Evolutionary conservation across 1,139 yeast genomes (phyloP).

Genomic region (Candida neerlandica): DNA sequence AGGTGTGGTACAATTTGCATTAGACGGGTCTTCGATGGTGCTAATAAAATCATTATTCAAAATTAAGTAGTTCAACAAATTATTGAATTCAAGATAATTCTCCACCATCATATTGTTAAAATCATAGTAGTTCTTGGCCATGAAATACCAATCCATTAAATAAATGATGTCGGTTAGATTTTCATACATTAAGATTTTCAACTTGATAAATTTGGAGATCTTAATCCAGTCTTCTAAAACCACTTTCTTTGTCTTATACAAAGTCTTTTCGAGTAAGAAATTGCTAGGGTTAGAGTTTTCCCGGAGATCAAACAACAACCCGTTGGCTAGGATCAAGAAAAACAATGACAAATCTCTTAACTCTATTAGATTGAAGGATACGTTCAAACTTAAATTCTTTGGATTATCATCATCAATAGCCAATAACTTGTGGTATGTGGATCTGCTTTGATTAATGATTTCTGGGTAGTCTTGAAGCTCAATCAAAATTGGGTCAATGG

Average conservation of each 20-base stretch:
- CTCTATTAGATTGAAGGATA: constrained; percentile 16
- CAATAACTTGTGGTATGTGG: constrained; percentile 15
- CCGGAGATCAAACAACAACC: constrained; percentile 22
- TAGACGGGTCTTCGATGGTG: constrained; percentile 19
- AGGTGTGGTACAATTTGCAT: constrained; percentile 9
- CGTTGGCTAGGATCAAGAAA: constrained; percentile 26
- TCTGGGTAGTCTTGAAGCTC: constrained; percentile 21
- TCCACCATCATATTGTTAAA: constrained; percentile 27
- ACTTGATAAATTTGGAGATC: constrained; percentile 25
- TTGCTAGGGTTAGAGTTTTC: constrained; percentile 5
- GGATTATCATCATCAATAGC: constrained; percentile 17
- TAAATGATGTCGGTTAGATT: constrained; percentile 29
- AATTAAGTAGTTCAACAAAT: constrained; percentile 29
- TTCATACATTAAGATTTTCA: constrained; percentile 22
- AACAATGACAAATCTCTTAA: constrained; percentile 20
- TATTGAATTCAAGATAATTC: constrained; percentile 35
- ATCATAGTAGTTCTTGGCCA: constrained; percentile 27
- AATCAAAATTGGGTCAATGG: constrained; percentile 19
- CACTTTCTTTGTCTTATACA: constrained; percentile 16
- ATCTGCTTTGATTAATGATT: constrained; percentile 12
- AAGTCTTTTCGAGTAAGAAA: constrained; percentile 14
- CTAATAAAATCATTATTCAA: constrained; percentile 30
- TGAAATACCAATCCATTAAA: constrained; percentile 34
- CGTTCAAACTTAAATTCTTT: constrained; percentile 12
- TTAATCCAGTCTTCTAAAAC: constrained; percentile 28